Percentiles rank a stretch among this genome's conserved stretches.
These are phyloP conservation scores for Pichia californica DNA, from an alignment of 805 yeast genomes.

Conservation along the genomic window DNA sequence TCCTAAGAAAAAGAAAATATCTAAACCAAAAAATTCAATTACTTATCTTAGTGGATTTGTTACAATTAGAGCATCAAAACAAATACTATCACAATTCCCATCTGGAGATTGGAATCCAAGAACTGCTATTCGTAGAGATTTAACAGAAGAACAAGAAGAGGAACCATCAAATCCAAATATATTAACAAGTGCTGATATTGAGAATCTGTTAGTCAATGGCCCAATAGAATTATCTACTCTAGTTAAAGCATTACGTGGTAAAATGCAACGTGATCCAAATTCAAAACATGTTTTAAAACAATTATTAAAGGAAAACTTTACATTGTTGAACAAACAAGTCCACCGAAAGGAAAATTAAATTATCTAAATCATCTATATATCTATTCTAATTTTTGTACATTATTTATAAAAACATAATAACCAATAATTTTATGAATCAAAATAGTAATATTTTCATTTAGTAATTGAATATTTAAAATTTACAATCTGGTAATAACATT, in stretches of 20 bases:
- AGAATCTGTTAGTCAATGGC: constrained; percentile 49
- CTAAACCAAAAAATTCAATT: constrained; percentile 20
- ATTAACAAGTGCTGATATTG: constrained; percentile 62
- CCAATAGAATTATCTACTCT: constrained; percentile 50
- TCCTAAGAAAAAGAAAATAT: constrained; percentile 3
- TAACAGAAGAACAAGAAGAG: not conserved
- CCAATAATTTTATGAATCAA: no score
- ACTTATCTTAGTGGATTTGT: constrained; percentile 45
- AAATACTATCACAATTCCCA: constrained; percentile 60
- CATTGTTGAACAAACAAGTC: constrained; percentile 28
- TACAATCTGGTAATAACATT: no score
- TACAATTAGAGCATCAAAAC: constrained; percentile 57
- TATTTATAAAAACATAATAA: not conserved
- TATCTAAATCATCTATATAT: no score
- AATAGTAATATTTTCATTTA: no score
- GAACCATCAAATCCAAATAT: constrained; percentile 1
- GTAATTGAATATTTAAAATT: no score
- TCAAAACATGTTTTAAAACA: constrained; percentile 54
- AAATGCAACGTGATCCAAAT: constrained; percentile 56
- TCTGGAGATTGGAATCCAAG: constrained; percentile 80
- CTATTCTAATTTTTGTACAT: not conserved
- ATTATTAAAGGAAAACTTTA: constrained; percentile 25
- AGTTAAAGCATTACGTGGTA: constrained; percentile 52
- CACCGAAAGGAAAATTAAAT: constrained; percentile 14
- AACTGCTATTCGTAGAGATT: constrained; percentile 29